These are phyloP conservation scores for Dissophora globulifera DNA, from an alignment of 192 early-diverging fungal genomes.

Conservation along the genomic window DNA sequence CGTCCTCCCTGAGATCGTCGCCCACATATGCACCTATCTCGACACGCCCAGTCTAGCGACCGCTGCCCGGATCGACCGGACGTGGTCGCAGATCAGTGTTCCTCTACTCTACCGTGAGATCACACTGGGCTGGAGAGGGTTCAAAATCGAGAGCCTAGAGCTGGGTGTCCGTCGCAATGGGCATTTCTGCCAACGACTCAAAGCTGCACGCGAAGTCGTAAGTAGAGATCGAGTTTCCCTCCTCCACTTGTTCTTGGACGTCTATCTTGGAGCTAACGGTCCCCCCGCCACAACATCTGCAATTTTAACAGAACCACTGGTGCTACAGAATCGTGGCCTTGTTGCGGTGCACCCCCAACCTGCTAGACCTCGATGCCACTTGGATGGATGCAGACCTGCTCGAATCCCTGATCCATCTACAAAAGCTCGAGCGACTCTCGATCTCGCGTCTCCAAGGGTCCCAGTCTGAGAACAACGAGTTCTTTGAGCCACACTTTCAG, in stretches of 20 bases:
- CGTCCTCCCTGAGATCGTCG: constrained; percentile 20
- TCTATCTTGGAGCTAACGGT: too few species aligned
- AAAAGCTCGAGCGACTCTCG: constrained; percentile 30
- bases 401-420: constrained; percentile 19
- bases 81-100: constrained; percentile 13
- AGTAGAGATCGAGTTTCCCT: too few species aligned
- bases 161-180: constrained; percentile 14
- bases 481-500: constrained; percentile 21
- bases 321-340: constrained; percentile 10
- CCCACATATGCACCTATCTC: constrained; percentile 10
- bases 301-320: constrained; percentile 30
- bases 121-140: neutral
- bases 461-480: constrained; percentile 23
- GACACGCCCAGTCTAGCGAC: constrained; percentile 1
- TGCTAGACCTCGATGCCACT: constrained; percentile 19
- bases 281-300: neutral
- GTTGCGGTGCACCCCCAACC: constrained; percentile 21
- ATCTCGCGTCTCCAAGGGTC: constrained; percentile 34
- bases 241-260: neutral
- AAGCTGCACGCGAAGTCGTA: constrained; percentile 19
- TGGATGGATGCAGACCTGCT: constrained; percentile 42
- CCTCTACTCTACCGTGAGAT: constrained; percentile 24
- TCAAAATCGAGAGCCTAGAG: constrained; percentile 35
- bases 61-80: constrained; percentile 5
- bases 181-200: constrained; percentile 3